A percentile compares a stretch with the other conserved stretches of the same genome.
These are phyloP conservation scores for Aaosphaeria pasadenensis DNA, from an alignment of 2,329 filamentous ascomycete species.

Conservation along the genomic window DNA sequence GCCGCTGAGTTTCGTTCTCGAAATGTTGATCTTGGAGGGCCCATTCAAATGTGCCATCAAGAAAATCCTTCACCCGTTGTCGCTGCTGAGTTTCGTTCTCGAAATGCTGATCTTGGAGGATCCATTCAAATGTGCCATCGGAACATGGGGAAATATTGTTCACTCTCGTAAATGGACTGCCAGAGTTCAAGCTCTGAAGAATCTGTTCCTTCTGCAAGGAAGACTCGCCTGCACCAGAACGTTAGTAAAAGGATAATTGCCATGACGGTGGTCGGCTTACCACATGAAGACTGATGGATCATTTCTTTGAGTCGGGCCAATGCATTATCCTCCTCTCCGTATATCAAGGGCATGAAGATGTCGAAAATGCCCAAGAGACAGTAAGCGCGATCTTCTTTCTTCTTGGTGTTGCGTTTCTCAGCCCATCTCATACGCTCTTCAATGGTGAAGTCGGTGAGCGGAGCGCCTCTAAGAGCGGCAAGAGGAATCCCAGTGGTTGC, in stretches of 20 bases:
- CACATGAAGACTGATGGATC: neutral
- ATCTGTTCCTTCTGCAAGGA: neutral
- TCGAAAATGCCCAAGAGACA: constrained; percentile 7
- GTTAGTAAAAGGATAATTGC: neutral
- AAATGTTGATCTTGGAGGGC: neutral
- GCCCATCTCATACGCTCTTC: constrained; percentile 10
- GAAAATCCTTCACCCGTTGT: too few relatives aligned
- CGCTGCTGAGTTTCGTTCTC: too few relatives aligned
- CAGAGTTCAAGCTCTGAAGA: neutral
- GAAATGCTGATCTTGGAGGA: neutral
- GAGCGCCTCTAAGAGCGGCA: neutral
- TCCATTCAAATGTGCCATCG: neutral
- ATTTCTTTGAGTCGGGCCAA: neutral
- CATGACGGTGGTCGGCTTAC: neutral
- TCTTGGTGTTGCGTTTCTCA: constrained; percentile 7
- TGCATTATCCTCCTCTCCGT: constrained; percentile 1
- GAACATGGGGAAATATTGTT: neutral
- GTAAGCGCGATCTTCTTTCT: constrained; percentile 5
- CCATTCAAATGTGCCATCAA: neutral
- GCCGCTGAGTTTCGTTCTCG: neutral
- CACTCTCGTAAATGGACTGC: neutral
- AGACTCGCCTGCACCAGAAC: neutral
- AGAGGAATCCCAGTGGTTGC: constrained; percentile 1
- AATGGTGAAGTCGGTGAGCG: constrained; percentile 1
- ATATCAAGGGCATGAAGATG: constrained; percentile 3